These are phyloP conservation scores for Aspergillus tamarii DNA, from an alignment of 2,329 filamentous ascomycete species.

Conservation along the genomic window DNA sequence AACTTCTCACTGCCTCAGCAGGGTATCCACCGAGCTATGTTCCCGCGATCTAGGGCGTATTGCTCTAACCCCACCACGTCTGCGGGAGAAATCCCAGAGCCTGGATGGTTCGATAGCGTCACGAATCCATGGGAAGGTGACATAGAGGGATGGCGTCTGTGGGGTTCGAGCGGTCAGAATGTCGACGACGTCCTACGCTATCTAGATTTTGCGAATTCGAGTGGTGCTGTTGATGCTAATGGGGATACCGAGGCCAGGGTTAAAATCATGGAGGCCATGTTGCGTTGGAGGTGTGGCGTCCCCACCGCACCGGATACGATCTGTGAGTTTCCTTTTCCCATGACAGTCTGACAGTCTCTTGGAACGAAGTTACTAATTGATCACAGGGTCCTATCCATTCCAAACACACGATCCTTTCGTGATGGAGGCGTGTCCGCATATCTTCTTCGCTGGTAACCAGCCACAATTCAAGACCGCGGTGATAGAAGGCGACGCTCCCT, in stretches of 20 bases:
- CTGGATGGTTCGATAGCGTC: slow-evolving; percentile 81
- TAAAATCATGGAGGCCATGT: slow-evolving; percentile 91
- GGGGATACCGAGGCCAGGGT: slow-evolving; percentile 68
- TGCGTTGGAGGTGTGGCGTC: slow-evolving; percentile 86
- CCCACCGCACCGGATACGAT: slow-evolving; percentile 95
- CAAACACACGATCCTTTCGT: slow-evolving; percentile 93
- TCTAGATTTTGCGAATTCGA: slow-evolving; percentile 57
- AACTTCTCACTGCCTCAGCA: slow-evolving; percentile 91
- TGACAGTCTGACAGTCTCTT: neutral
- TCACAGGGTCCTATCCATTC: slow-evolving; percentile 87
- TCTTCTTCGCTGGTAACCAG: slow-evolving; percentile 89
- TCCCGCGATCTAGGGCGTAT: slow-evolving; percentile 74
- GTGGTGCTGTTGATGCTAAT: slow-evolving; percentile 30
- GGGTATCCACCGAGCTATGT: slow-evolving; percentile 89
- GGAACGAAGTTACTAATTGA: slow-evolving; percentile 1
- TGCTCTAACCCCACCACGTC: slow-evolving; percentile 39
- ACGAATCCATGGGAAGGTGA: slow-evolving; percentile 95
- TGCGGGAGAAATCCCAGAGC: slow-evolving; percentile 44
- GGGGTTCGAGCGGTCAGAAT: slow-evolving; percentile 89
- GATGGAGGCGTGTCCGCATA: slow-evolving; percentile 79
- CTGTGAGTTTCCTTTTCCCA: slow-evolving; percentile 62
- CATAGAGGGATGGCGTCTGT: slow-evolving; percentile 83
- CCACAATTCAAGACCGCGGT: slow-evolving; percentile 73
- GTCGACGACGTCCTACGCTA: slow-evolving; percentile 94
- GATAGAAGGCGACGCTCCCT: slow-evolving; percentile 57